These are phyloP conservation scores for Yarrowia hollandica DNA, from an alignment of 805 yeast species.

Conservation along the genomic window DNA sequence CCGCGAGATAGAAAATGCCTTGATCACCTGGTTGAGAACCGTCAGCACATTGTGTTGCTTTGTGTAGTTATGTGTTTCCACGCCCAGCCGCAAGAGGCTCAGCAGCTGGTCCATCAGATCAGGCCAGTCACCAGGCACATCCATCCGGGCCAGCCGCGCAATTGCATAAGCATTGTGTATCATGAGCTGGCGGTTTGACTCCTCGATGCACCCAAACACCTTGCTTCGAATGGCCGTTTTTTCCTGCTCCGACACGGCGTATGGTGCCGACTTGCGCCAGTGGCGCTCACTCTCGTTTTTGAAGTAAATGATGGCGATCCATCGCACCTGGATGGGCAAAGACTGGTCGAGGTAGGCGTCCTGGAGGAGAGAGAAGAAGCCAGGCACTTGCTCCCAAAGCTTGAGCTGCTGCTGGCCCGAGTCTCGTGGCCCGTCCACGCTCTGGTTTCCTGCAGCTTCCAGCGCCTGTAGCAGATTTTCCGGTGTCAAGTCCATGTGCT, in stretches of 20 bases:
- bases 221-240: constrained; percentile 61
- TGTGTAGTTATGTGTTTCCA: constrained; percentile 45
- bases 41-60: constrained; percentile 62
- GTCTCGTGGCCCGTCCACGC: constrained; percentile 49
- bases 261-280: constrained; percentile 72
- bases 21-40: constrained; percentile 75
- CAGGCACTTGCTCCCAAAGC: constrained; percentile 64
- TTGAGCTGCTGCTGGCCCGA: constrained; percentile 70
- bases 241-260: constrained; percentile 63
- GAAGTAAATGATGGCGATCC: constrained; percentile 84
- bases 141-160: constrained; percentile 74
- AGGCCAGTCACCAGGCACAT: constrained; percentile 89
- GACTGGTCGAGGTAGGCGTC: constrained; percentile 60
- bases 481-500: constrained; percentile 23
- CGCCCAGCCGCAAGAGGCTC: constrained; percentile 41
- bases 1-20: constrained; percentile 68
- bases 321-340: constrained; percentile 64
- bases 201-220: constrained; percentile 60
- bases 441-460: constrained; percentile 50
- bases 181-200: constrained; percentile 69
- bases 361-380: constrained; percentile 58
- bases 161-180: constrained; percentile 84
- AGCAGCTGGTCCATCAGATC: constrained; percentile 62
- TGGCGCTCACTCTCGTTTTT: constrained; percentile 83
- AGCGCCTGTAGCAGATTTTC: constrained; percentile 39